phyloP scores from a whole-genome alignment of 2,329 filamentous ascomycete species.

The Paecilomyces sp. region DNA sequence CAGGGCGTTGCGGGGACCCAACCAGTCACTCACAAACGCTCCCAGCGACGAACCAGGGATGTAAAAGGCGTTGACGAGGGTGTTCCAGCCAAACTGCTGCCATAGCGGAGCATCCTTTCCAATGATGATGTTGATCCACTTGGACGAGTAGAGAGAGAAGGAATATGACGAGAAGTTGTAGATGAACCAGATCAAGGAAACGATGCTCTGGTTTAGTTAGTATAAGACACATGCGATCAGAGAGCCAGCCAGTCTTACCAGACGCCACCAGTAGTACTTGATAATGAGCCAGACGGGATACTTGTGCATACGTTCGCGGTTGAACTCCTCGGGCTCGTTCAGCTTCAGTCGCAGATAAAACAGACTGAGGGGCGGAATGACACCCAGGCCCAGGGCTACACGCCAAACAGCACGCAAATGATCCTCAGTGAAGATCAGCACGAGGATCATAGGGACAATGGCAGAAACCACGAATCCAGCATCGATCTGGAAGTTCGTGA shows the following conservation, averaged over 20 bases:
- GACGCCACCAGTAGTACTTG: slow-evolving; percentile 61
- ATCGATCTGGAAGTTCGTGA: slow-evolving; percentile 84
- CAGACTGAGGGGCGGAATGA: slow-evolving; percentile 67
- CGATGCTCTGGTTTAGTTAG: slow-evolving; percentile 39
- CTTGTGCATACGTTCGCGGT: slow-evolving; percentile 61
- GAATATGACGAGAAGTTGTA: slow-evolving; percentile 82
- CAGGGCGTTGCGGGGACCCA: slow-evolving; percentile 71
- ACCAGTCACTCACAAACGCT: slow-evolving; percentile 66
- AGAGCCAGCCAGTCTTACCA: slow-evolving; percentile 34
- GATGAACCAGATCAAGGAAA: slow-evolving; percentile 76
- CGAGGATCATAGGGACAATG: slow-evolving; percentile 64
- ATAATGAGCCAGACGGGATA: slow-evolving; percentile 46
- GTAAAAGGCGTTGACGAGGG: slow-evolving; percentile 82
- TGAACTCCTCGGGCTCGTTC: slow-evolving; percentile 72
- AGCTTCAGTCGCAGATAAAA: slow-evolving; percentile 65
- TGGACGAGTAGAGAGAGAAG: slow-evolving; percentile 76
- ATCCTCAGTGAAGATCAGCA: slow-evolving; percentile 51
- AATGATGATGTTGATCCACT: slow-evolving; percentile 54
- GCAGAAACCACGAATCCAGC: slow-evolving; percentile 75
- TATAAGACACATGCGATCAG: background rate
- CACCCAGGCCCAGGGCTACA: slow-evolving; percentile 68
- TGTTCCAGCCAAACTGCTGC: slow-evolving; percentile 80
- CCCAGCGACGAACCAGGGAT: slow-evolving; percentile 74
- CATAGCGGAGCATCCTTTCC: slow-evolving; percentile 57
- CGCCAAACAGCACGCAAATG: slow-evolving; percentile 75